These are phyloP conservation scores for Talaromyces sp. DNA, from an alignment of 2,329 filamentous ascomycete genomes.

Conservation along the genomic window DNA sequence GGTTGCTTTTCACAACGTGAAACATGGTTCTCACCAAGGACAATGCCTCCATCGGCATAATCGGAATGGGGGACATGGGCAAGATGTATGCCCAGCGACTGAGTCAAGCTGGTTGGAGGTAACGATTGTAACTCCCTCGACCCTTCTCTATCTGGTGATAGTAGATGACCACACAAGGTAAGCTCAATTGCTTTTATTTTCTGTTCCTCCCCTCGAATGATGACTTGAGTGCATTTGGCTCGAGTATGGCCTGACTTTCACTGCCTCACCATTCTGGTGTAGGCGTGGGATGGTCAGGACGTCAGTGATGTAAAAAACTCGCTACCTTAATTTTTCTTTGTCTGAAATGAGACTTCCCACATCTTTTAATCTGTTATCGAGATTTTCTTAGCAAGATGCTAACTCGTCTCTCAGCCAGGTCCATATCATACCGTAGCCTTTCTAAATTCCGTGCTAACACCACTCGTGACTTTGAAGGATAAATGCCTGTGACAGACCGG, in stretches of 20 bases:
- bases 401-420: slow-evolving; percentile 22
- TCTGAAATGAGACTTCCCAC: slow-evolving; percentile 61
- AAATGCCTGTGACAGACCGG: slow-evolving; percentile 88
- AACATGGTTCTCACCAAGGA: slow-evolving; percentile 51
- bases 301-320: slow-evolving; percentile 99
- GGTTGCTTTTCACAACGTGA: neutral
- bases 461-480: slow-evolving; percentile 60
- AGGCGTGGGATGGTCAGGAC: slow-evolving; percentile 55
- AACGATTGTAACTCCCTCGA: slow-evolving; percentile 41
- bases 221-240: slow-evolving; percentile 99
- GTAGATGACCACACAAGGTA: neutral
- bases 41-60: slow-evolving; percentile 80
- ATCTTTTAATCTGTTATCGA: neutral
- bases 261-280: slow-evolving; percentile 73
- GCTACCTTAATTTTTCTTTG: slow-evolving; percentile 88
- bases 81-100: slow-evolving; percentile 94
- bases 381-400: neutral
- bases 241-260: slow-evolving; percentile 73
- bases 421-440: slow-evolving; percentile 18
- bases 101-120: slow-evolving; percentile 95
- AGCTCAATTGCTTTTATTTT: neutral
- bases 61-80: slow-evolving; percentile 99
- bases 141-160: slow-evolving; percentile 32
- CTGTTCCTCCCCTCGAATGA: slow-evolving; percentile 57
- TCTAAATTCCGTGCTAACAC: slow-evolving; percentile 9